phyloP scores from a whole-genome alignment of 2,329 filamentous ascomycete genomes.

The Claviceps maximensis region DNA sequence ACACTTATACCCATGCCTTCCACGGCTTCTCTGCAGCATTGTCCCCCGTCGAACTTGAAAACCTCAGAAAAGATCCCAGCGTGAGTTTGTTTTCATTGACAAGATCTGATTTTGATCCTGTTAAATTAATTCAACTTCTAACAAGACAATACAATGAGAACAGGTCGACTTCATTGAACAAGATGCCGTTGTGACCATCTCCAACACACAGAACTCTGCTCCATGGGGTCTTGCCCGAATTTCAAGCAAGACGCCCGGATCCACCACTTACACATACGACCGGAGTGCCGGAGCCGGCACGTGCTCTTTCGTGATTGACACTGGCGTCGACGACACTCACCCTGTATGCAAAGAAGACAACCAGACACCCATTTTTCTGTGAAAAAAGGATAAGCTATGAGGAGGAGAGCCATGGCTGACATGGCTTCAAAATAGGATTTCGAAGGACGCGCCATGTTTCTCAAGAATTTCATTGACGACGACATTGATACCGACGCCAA shows the following conservation, averaged over 20 bases:
- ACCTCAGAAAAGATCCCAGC: slow-evolving; percentile 14
- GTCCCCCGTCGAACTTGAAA: slow-evolving; percentile 13
- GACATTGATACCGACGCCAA: slow-evolving; percentile 25
- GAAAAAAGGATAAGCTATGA: neutral
- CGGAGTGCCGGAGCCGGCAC: slow-evolving; percentile 24
- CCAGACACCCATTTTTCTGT: neutral
- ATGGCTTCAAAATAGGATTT: slow-evolving; percentile 18
- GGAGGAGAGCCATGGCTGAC: neutral
- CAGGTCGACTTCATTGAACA: slow-evolving; percentile 26
- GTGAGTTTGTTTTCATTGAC: too few species aligned
- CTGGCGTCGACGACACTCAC: slow-evolving; percentile 25
- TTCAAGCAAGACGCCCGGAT: slow-evolving; percentile 17
- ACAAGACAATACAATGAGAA: neutral
- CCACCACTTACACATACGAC: slow-evolving; percentile 24
- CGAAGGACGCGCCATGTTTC: slow-evolving; percentile 27
- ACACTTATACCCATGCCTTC: slow-evolving; percentile 16
- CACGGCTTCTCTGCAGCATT: slow-evolving; percentile 17
- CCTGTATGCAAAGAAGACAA: slow-evolving; percentile 14
- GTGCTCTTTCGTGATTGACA: slow-evolving; percentile 33
- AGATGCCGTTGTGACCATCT: slow-evolving; percentile 38
- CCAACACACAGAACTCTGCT: slow-evolving; percentile 24
- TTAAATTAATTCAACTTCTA: neutral
- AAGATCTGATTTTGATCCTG: too few species aligned
- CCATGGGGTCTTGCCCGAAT: slow-evolving; percentile 28
- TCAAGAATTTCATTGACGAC: slow-evolving; percentile 23